Conservation (phyloP, 2,329 filamentous ascomycete species). For the Exophiala spinifera region DNA sequence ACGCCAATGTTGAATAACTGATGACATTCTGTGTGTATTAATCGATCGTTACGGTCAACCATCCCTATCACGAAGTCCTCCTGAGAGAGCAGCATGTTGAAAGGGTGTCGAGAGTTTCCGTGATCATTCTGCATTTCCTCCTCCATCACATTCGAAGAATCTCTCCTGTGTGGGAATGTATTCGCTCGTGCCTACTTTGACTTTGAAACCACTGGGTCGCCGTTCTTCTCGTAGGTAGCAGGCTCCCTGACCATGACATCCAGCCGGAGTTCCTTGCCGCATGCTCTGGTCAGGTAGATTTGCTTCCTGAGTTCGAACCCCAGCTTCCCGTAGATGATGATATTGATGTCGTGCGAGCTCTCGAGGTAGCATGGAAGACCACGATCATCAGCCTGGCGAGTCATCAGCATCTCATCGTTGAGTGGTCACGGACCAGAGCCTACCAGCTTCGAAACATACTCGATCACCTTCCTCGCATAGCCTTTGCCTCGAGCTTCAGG, state of each 20-base stretch:
- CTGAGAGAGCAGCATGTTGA: too few species aligned
- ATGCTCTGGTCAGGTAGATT: slow-evolving; percentile 60
- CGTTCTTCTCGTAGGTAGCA: slow-evolving; percentile 2
- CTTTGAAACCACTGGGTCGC: slow-evolving; percentile 1
- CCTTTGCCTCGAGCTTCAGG: slow-evolving; percentile 68
- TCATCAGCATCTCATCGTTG: slow-evolving; percentile 3
- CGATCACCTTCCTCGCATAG: slow-evolving; percentile 68
- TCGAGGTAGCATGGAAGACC: slow-evolving; percentile 72
- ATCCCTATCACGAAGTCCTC: too few species aligned
- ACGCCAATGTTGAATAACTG: too few species aligned
- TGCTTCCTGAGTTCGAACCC: slow-evolving; percentile 66
- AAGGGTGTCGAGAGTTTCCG: too few species aligned
- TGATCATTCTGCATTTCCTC: too few species aligned
- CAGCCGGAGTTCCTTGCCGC: slow-evolving; percentile 52
- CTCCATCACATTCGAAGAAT: too few species aligned
- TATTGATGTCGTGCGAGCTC: slow-evolving; percentile 67
- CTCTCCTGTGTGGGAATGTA: too few species aligned
- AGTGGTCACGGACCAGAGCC: slow-evolving; percentile 26
- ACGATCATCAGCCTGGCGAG: slow-evolving; percentile 62
- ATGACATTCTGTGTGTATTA: too few species aligned
- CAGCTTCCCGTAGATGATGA: slow-evolving; percentile 69
- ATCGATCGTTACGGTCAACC: too few species aligned
- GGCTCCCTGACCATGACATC: slow-evolving; percentile 83
- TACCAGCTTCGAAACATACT: slow-evolving; percentile 64
- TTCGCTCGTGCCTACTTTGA: background rate